phyloP scores from a whole-genome alignment of 176 grass and related monocot genomes.

The Zizania latifolia region DNA sequence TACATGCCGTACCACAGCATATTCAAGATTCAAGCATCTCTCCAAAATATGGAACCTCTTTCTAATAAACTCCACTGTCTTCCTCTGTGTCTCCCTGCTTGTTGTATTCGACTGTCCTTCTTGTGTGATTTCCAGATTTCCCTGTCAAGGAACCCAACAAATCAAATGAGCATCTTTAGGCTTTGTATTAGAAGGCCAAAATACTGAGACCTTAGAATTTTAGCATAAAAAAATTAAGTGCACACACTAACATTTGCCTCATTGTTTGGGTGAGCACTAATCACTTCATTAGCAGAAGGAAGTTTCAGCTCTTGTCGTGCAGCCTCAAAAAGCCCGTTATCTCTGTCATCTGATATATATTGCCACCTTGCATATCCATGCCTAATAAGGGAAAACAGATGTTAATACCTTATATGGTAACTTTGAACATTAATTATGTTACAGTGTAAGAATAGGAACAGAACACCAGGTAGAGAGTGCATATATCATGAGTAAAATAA shows the following conservation, averaged over 20 bases:
- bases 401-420: slow-evolving; percentile 18
- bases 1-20: slow-evolving; percentile 60
- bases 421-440: not conserved
- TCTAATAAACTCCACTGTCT: slow-evolving; percentile 81
- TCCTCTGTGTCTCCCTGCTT: slow-evolving; percentile 77
- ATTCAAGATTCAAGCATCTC: slow-evolving; percentile 87
- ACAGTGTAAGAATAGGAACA: not conserved
- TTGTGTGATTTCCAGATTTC: slow-evolving; percentile 60
- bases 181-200: too few relatives aligned
- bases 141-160: slow-evolving; percentile 35
- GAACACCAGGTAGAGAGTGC: not conserved
- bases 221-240: slow-evolving; percentile 1
- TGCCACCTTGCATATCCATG: slow-evolving; percentile 99
- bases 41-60: slow-evolving; percentile 93
- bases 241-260: slow-evolving; percentile 47
- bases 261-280: slow-evolving; percentile 47
- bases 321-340: slow-evolving; percentile 65
- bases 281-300: slow-evolving; percentile 50
- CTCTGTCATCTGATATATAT: slow-evolving; percentile 83
- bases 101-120: slow-evolving; percentile 39
- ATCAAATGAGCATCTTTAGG: not conserved
- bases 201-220: not conserved
- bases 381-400: slow-evolving; percentile 33
- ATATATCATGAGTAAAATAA: not conserved
- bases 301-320: slow-evolving; percentile 72